A percentile compares a stretch with the other conserved stretches of the same genome.
Conservation (phyloP, 495 filamentous ascomycete genomes). For the Entonaema liquescens region DNA sequence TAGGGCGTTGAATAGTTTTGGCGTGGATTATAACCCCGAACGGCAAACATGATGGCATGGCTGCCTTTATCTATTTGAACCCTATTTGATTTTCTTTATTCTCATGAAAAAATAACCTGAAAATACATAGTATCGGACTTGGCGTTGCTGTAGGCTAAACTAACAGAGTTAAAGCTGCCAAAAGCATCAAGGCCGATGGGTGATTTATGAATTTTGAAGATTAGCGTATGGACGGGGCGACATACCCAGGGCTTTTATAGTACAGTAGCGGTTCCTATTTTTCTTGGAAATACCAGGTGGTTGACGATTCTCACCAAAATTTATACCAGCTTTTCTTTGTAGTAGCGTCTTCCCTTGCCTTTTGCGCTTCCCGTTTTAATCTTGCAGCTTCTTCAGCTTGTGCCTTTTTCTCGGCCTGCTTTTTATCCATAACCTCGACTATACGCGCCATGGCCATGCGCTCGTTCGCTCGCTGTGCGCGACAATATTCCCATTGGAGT, state of each 20-base stretch:
- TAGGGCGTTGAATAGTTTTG: constrained; percentile 24
- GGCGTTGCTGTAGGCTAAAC: neutral
- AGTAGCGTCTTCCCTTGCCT: constrained; percentile 57
- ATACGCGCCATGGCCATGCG: constrained; percentile 79
- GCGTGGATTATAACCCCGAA: constrained; percentile 11
- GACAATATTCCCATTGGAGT: constrained; percentile 81
- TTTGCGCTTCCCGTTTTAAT: constrained; percentile 54
- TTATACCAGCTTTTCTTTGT: constrained; percentile 55
- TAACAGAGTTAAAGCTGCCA: constrained; percentile 1
- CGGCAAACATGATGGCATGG: constrained; percentile 9
- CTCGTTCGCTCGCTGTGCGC: constrained; percentile 73
- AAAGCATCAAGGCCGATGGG: constrained; percentile 1
- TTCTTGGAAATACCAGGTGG: neutral
- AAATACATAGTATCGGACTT: constrained; percentile 7
- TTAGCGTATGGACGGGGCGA: neutral
- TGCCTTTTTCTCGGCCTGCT: constrained; percentile 64
- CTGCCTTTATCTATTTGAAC: constrained; percentile 8
- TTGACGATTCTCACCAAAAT: constrained; percentile 56
- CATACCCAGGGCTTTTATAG: constrained; percentile 18
- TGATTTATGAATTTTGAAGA: constrained; percentile 6
- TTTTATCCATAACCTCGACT: constrained; percentile 79
- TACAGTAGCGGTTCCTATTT: constrained; percentile 11
- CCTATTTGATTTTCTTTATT: constrained; percentile 19
- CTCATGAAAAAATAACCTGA: neutral
- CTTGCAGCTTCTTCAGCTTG: constrained; percentile 58